Evolutionary conservation across 1,139 yeast species (phyloP), one percentile per base, ranked within the genome.

Genomic region (Zygoascus sp.): DNA sequence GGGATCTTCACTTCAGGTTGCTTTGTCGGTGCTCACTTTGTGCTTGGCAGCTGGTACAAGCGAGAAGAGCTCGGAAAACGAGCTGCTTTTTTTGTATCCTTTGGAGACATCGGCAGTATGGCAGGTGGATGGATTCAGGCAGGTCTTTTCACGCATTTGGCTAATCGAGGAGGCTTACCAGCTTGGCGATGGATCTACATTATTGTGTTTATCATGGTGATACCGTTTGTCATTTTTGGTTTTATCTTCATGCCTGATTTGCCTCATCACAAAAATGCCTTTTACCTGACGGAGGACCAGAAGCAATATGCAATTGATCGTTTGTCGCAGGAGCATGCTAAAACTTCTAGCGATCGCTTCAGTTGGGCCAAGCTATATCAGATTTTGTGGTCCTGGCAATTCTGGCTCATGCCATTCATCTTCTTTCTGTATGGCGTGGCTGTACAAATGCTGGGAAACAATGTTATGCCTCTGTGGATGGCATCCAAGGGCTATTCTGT

Each of bases 111-210:
- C 10, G 53, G 51, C 10, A 58, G 60, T 32, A 61, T 65, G 58
- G 66, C 63, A 35, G 58, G 71, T 2, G 75, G 72, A 15, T 68
- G 64, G 53, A 60, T 72, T 40, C 71, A 68, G 52, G 50, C 81
- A 16, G 79, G 81, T 15, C 78, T 80, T 40, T 74, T 72, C 56
- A 67, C 73, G 47, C 60, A 67, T 39, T 60, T 80, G 62, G 69
- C 73, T 49, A 79, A 77, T 11, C 56, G 54, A 2, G 62, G 58
- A 21, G 83, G 84, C 0, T 64, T 77, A 36, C 74, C 67, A 15
- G 78, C 83, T 2, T 81, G 87, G 87, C 75, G 80, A 63, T 81
- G 88, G 88, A 68, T 81, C 46, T 81, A 80, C 57, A 76, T 81
- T 44, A 73, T 81, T 52, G 86, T 75, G 53, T 78, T 76, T 7